phyloP scores from a whole-genome alignment of 306 rosid genomes.

The Cucurbita ficifolia region DNA sequence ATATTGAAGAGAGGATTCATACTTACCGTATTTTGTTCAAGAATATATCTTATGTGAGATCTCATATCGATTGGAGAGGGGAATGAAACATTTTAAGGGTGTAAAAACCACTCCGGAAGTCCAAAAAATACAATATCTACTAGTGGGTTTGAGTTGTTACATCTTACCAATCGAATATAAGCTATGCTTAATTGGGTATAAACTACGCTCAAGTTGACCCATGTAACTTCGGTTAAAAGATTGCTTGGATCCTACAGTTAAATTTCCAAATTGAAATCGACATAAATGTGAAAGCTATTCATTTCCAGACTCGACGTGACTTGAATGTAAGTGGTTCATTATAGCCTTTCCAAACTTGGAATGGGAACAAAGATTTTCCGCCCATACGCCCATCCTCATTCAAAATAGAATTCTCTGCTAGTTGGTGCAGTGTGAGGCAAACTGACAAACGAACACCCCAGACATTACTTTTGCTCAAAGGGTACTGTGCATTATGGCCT shows the following conservation, averaged over 20 bases:
- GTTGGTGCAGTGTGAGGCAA: background rate
- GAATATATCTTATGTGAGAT: too few species aligned
- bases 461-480: background rate
- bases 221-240: too few species aligned
- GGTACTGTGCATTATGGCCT: background rate
- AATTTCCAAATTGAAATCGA: background rate
- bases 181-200: too few species aligned
- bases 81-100: too few species aligned
- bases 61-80: too few species aligned
- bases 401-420: background rate
- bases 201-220: too few species aligned
- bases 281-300: background rate
- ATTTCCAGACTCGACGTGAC: background rate
- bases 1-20: too few species aligned
- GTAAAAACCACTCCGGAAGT: too few species aligned
- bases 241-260: background rate
- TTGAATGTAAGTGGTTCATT: background rate
- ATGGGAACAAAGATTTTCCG: background rate
- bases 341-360: background rate
- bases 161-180: too few species aligned
- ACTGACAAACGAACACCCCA: background rate
- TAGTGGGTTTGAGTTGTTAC: too few species aligned
- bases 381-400: background rate
- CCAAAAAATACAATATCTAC: too few species aligned
- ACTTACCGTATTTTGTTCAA: too few species aligned